These are phyloP conservation scores for Amyloporia xantha DNA, from an alignment of 768 basidiomycete genomes.

Conservation along the genomic window DNA sequence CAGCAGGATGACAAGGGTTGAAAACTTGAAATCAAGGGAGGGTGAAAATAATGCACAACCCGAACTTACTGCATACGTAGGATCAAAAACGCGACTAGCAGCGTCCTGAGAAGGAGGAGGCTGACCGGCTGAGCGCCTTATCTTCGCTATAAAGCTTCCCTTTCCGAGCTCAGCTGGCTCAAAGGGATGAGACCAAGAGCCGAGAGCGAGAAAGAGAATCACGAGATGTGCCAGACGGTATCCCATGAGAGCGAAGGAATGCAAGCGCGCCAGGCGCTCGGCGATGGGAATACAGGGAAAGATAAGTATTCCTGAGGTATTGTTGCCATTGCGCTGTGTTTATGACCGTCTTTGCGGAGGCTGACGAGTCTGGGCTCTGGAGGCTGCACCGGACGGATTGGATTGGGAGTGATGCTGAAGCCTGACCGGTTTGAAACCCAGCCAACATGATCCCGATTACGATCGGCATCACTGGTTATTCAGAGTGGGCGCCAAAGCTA, in stretches of 20 bases:
- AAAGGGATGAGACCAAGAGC: slow-evolving; percentile 8
- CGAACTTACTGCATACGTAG: slow-evolving; percentile 18
- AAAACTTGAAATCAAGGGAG: neutral
- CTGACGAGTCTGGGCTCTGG: neutral
- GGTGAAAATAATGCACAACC: neutral
- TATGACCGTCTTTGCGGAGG: neutral
- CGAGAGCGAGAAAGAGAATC: slow-evolving; percentile 6
- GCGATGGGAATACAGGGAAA: neutral
- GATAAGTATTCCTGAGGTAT: neutral
- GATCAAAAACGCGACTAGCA: slow-evolving; percentile 16
- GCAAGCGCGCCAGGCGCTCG: slow-evolving; percentile 10
- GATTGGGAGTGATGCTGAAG: too few species aligned
- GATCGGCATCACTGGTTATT: too few species aligned
- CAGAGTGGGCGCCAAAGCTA: too few species aligned
- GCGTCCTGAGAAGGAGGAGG: neutral
- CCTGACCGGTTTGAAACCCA: too few species aligned
- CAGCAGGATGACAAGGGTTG: neutral
- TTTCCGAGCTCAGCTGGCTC: neutral
- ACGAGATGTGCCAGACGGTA: neutral
- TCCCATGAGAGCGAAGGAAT: neutral
- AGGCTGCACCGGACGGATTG: too few species aligned
- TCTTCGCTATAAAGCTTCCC: slow-evolving; percentile 4
- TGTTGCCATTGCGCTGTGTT: neutral
- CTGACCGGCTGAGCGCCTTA: slow-evolving; percentile 5
- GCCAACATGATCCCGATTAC: too few species aligned